These are phyloP conservation scores for Amesomyces nigricolor DNA, from an alignment of 2,329 filamentous ascomycete genomes.

Conservation along the genomic window DNA sequence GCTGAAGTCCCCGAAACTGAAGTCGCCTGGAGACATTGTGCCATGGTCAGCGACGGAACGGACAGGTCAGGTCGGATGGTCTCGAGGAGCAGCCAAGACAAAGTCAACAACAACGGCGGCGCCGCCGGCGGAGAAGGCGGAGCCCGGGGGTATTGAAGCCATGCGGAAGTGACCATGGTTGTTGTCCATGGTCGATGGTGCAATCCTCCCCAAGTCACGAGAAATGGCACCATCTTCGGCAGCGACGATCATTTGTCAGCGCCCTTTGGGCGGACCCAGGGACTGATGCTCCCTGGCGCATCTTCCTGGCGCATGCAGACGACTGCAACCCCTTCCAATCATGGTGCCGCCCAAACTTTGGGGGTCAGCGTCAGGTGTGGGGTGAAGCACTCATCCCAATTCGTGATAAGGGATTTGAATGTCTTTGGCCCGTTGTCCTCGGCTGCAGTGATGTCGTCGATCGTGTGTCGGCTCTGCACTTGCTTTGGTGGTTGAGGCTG, in stretches of 20 bases:
- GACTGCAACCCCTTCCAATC: conserved; percentile 29
- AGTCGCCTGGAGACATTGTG: conserved; percentile 51
- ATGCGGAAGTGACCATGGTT: conserved; percentile 21
- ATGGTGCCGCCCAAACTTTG: conserved; percentile 22
- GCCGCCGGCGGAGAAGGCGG: conserved; percentile 25
- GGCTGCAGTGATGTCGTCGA: conserved; percentile 8
- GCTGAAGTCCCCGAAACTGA: conserved; percentile 51
- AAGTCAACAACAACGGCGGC: conserved; percentile 23
- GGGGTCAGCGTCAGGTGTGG: conserved; percentile 19
- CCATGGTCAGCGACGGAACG: conserved; percentile 36
- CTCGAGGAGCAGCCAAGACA: conserved; percentile 30
- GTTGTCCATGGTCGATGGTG: conserved; percentile 28
- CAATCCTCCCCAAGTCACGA: conserved; percentile 42
- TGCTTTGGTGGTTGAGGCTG: neutral
- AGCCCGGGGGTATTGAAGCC: conserved; percentile 24
- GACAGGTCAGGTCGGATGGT: conserved; percentile 18
- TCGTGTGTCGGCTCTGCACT: conserved; percentile 17
- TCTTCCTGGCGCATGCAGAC: conserved; percentile 23
- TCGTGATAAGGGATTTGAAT: conserved; percentile 22
- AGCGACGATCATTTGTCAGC: conserved; percentile 39
- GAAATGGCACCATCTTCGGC: conserved; percentile 54
- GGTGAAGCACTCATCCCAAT: conserved; percentile 16
- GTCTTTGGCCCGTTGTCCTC: conserved; percentile 18
- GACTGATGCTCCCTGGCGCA: neutral
- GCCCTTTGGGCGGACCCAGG: conserved; percentile 27